Conservation (phyloP, 371 early-diverging fungal species). For the Catenaria anguillulae region DNA sequence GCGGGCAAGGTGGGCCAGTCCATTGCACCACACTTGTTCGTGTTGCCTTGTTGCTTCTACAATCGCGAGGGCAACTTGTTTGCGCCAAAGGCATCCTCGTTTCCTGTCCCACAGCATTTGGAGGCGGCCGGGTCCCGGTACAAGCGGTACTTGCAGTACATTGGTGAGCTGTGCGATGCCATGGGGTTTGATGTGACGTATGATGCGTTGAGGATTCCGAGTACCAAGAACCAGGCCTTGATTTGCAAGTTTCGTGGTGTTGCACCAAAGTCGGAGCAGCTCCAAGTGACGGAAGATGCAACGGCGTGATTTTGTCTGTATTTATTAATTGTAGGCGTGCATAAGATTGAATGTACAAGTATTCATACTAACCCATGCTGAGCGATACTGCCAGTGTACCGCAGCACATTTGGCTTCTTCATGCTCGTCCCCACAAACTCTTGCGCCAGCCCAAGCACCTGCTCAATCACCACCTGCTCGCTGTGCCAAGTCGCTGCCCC, state of each 20-base stretch:
- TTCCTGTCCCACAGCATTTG: constrained; percentile 6
- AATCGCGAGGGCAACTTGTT: neutral
- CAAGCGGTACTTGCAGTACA: constrained; percentile 49
- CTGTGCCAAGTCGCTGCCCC: too few relatives aligned
- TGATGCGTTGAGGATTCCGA: constrained; percentile 69
- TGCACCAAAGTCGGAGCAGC: too few relatives aligned
- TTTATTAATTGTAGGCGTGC: too few relatives aligned
- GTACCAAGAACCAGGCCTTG: constrained; percentile 71
- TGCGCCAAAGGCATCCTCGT: neutral
- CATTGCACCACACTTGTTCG: neutral
- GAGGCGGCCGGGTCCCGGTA: constrained; percentile 43
- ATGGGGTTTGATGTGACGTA: constrained; percentile 48
- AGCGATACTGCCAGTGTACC: too few relatives aligned
- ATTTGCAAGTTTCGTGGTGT: constrained; percentile 15
- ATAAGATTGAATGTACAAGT: too few relatives aligned
- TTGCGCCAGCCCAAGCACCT: too few relatives aligned
- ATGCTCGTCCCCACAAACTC: too few relatives aligned
- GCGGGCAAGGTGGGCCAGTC: neutral
- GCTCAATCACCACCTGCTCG: too few relatives aligned
- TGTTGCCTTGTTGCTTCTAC: constrained; percentile 8
- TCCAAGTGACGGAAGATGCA: too few relatives aligned
- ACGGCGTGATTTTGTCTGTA: too few relatives aligned
- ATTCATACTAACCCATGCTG: too few relatives aligned
- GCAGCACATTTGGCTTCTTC: too few relatives aligned
- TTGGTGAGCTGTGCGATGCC: constrained; percentile 31